Evolutionary conservation across 2,329 filamentous ascomycete genomes (phyloP), one percentile per base, ranked within the genome.

Genomic region (Hypoxylon sp.): DNA sequence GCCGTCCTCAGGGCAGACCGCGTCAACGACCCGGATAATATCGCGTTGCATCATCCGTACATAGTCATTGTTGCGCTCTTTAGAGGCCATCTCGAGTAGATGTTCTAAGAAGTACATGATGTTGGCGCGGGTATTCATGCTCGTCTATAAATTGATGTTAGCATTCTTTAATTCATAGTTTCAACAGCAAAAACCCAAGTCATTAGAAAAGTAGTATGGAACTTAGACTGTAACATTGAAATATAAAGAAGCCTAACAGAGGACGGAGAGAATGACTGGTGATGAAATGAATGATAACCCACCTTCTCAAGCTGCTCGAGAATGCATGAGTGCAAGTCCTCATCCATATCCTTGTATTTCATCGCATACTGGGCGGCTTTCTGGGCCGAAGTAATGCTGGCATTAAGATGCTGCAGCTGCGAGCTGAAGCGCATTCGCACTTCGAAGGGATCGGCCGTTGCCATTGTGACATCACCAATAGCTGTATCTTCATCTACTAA

Each of bases 21-120:
- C 92, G 78, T 98, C 94, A 14, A 99, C 93, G 8, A 99, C 92
- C 9, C 92, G 87, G 35, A 97, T 86, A 44, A 99, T 97, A 78
- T 99, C 96, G 51, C 94, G 87, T 81, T 97, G 93, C 82, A 99
- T 93, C 94, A 98, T 98, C 56, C 92, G 89, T 29, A 98, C 90
- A 77, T 97, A 99, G 70, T 93, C 91, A 58, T 87, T 82, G 74
- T 96, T 90, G 70, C 90, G 88, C 72, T 94, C 92, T 72, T 90
- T 92, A 70, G 89, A 87, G 22, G 94, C 92, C 81, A 94, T 86
- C 78, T 98, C 95, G 78, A 97, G 92, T 73, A 99, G 93, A 74
- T 95, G 92, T 77, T 98, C 95, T 77, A 99, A 92, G 81, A 99
- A 99, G 82, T 97, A 99, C 92, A 99, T 97, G 80, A 99, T 98